A percentile compares a stretch with the other conserved stretches of the same genome.
Conservation (phyloP, 208 protist species). For the Leishmania mexicana region DNA sequence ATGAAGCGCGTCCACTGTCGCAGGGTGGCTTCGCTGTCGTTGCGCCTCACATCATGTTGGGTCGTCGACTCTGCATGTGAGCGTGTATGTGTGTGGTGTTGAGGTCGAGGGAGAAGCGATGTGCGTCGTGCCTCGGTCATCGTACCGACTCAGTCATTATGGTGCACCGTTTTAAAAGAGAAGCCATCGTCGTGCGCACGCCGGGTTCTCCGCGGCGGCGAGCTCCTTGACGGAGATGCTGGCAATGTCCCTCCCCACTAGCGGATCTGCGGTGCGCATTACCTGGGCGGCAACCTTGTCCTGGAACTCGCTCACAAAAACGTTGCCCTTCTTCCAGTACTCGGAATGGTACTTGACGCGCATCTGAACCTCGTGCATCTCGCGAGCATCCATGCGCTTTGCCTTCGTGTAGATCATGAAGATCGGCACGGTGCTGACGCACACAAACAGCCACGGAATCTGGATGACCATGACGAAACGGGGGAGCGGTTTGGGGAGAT, state of each 20-base stretch:
- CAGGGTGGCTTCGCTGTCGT: background rate
- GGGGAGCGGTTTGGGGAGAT: background rate
- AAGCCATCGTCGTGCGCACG: slow-evolving; percentile 8
- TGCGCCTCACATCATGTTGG: no score
- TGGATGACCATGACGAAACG: slow-evolving; percentile 30
- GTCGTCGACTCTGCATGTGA: background rate
- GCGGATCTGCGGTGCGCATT: slow-evolving; percentile 35
- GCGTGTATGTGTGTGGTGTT: background rate
- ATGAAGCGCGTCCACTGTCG: background rate
- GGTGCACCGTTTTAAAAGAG: slow-evolving; percentile 6
- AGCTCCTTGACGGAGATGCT: slow-evolving; percentile 26
- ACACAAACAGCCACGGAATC: slow-evolving; percentile 75
- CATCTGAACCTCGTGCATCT: slow-evolving; percentile 87
- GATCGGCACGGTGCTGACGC: slow-evolving; percentile 53
- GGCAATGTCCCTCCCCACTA: slow-evolving; percentile 41
- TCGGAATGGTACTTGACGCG: slow-evolving; percentile 79
- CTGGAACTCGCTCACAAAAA: slow-evolving; percentile 45
- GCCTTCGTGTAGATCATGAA: slow-evolving; percentile 80
- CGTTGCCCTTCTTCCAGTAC: slow-evolving; percentile 76
- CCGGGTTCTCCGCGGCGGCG: slow-evolving; percentile 1
- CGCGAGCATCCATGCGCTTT: slow-evolving; percentile 73
- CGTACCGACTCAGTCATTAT: no score
- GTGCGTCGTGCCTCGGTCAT: background rate
- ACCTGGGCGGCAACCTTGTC: slow-evolving; percentile 33
- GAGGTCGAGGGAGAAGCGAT: background rate